Conservation (phyloP, 2,329 filamentous ascomycete genomes). For the Calonectria honghensis region DNA sequence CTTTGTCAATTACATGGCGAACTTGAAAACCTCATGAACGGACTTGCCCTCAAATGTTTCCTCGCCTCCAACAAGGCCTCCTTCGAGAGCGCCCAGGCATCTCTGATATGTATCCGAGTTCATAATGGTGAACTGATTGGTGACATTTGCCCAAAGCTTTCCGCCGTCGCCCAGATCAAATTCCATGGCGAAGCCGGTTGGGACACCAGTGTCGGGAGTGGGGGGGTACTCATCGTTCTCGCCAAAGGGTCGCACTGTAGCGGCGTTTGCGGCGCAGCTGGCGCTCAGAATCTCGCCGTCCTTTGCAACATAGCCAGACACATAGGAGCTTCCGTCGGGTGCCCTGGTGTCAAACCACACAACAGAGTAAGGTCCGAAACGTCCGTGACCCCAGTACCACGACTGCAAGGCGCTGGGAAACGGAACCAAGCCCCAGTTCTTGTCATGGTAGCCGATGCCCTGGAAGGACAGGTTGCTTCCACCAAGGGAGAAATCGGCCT, state of each 20-base stretch:
- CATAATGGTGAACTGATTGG: not conserved
- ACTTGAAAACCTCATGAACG: not conserved
- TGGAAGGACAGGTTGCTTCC: not conserved
- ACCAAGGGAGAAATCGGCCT: not conserved
- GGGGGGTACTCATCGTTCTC: slow-evolving; percentile 13
- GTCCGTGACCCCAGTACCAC: slow-evolving; percentile 68
- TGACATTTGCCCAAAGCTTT: not conserved
- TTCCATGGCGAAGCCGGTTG: slow-evolving; percentile 35
- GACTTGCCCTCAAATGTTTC: not conserved
- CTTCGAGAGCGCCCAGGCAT: not conserved
- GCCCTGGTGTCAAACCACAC: slow-evolving; percentile 65
- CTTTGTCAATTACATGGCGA: not conserved
- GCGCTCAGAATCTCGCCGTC: not conserved
- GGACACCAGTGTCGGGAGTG: not conserved
- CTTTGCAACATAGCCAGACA: slow-evolving; percentile 19
- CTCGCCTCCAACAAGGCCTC: not conserved
- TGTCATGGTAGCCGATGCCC: slow-evolving; percentile 66
- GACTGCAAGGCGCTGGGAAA: slow-evolving; percentile 51
- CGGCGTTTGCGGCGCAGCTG: not conserved
- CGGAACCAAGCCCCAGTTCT: slow-evolving; percentile 65
- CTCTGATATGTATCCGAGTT: not conserved
- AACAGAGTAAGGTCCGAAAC: slow-evolving; percentile 63
- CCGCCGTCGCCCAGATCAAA: not conserved
- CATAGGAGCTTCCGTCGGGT: slow-evolving; percentile 50
- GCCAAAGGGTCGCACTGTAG: not conserved